Evolutionary conservation across 2,329 filamentous ascomycete genomes (phyloP).

Genomic region (Exserohilum rostratum): DNA sequence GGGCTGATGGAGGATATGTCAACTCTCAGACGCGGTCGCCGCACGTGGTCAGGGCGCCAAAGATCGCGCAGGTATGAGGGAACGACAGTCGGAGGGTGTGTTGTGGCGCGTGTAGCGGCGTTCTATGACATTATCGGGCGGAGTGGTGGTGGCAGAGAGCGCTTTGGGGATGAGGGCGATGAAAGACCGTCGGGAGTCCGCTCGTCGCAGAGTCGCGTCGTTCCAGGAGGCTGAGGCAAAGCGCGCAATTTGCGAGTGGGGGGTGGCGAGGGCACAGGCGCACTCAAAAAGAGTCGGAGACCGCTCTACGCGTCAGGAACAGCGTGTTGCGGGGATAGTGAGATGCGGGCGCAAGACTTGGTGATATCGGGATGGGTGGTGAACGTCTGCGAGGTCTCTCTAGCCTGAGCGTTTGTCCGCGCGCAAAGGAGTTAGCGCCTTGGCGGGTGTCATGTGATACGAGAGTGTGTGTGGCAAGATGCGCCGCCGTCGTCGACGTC

Average conservation of each 20-base stretch:
- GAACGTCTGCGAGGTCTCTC: conserved; percentile 24
- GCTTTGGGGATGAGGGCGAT: conserved; percentile 41
- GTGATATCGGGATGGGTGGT: conserved; percentile 41
- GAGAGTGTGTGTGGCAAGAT: conserved; percentile 8
- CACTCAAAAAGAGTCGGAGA: conserved; percentile 30
- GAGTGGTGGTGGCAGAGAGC: conserved; percentile 34
- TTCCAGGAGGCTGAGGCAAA: conserved; percentile 32
- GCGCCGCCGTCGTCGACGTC: conserved; percentile 1
- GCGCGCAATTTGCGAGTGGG: conserved; percentile 37
- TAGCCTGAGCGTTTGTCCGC: conserved; percentile 18
- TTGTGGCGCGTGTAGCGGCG: conserved; percentile 31
- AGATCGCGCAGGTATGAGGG: conserved; percentile 30
- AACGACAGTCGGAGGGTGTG: conserved; percentile 32
- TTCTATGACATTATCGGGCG: conserved; percentile 46
- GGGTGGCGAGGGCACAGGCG: conserved; percentile 32
- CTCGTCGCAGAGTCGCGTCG: conserved; percentile 40
- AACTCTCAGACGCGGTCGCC: conserved; percentile 27
- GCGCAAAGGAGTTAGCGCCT: conserved; percentile 18
- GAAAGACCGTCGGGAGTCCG: conserved; percentile 36
- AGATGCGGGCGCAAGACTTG: conserved; percentile 44
- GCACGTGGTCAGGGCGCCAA: conserved; percentile 20
- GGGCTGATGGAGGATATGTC: conserved; percentile 14
- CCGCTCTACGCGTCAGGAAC: conserved; percentile 42
- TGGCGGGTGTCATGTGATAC: conserved; percentile 27
- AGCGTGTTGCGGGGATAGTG: conserved; percentile 45